Conservation (phyloP, 257 asterid species). For the Coffea canephora region DNA sequence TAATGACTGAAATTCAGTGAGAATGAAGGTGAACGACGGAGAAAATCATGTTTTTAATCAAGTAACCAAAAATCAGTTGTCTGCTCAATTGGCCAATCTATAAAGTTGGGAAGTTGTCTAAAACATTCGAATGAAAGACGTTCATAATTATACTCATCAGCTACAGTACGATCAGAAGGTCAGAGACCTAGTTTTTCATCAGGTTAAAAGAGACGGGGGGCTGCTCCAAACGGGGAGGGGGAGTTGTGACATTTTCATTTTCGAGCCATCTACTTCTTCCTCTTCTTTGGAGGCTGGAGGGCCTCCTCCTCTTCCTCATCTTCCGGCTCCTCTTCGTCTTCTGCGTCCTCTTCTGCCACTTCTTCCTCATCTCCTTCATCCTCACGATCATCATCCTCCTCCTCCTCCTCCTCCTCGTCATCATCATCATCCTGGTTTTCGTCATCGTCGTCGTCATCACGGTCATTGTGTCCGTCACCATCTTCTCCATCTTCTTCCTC, state of each 20-base stretch:
- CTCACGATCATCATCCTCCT: slow-evolving; percentile 20
- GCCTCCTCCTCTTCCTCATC: slow-evolving; percentile 57
- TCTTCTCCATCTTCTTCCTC: slow-evolving; percentile 35
- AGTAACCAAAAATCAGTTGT: not conserved
- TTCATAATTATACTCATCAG: slow-evolving; percentile 2
- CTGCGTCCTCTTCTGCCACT: slow-evolving; percentile 33
- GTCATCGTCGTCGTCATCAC: slow-evolving; percentile 3
- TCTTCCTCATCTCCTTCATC: slow-evolving; percentile 38
- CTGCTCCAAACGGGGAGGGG: not conserved
- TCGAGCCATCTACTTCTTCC: slow-evolving; percentile 56
- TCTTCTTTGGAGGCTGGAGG: slow-evolving; percentile 79
- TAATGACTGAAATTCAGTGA: not conserved
- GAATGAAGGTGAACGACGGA: not conserved
- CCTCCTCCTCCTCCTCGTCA: slow-evolving; percentile 25
- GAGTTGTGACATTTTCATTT: not conserved
- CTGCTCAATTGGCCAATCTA: slow-evolving; percentile 2
- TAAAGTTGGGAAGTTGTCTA: slow-evolving; percentile 7
- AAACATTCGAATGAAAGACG: slow-evolving; percentile 19
- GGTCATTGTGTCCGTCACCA: slow-evolving; percentile 12
- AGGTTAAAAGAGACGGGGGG: not conserved
- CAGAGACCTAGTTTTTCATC: slow-evolving; percentile 16
- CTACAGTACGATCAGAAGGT: slow-evolving; percentile 22
- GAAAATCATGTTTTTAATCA: not conserved
- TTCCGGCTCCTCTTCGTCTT: slow-evolving; percentile 32
- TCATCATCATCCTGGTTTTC: slow-evolving; percentile 19